phyloP scores from a whole-genome alignment of 345 rosid species.

The rapeseed (Brassica napus) region Da-Ae NC_063445.1:51824501-51825000 shows the following conservation, averaged over 20 bases:
- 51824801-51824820: conserved; percentile 44
- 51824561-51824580: too few species aligned
- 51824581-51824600: not conserved
- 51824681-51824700: not conserved
- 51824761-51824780: conserved; percentile 23
- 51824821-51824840: conserved; percentile 32
- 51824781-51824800: conserved; percentile 9
- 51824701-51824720: not conserved
- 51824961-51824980: conserved; percentile 47
- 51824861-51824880: conserved; percentile 45
- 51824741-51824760: not conserved
- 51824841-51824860: conserved; percentile 46
- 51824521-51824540: too few species aligned
- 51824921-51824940: conserved; percentile 47
- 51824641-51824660: not conserved
- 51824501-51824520: too few species aligned
- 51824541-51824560: too few species aligned
- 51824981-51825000: conserved; percentile 37
- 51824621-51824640: not conserved
- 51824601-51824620: not conserved
- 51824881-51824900: conserved; percentile 63
- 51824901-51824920: conserved; percentile 41
- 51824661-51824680: not conserved
- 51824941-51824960: conserved; percentile 32
- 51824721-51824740: too few species aligned